A percentile compares a stretch with the other conserved stretches of the same genome.
phyloP scores from a whole-genome alignment of 169 alveolate genomes.

The Plasmodium berghei region DNA sequence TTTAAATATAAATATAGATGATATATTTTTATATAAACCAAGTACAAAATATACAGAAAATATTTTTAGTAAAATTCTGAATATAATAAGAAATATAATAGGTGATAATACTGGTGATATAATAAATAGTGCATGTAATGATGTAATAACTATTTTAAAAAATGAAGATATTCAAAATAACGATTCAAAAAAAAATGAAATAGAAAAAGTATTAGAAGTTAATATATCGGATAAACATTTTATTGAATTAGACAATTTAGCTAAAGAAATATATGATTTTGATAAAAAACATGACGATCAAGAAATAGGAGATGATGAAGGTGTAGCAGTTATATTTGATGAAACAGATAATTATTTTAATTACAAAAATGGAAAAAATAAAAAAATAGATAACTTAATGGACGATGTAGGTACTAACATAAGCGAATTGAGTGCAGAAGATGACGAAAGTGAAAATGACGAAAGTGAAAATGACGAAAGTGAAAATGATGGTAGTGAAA shows the following conservation, averaged over 20 bases:
- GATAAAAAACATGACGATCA: slow-evolving; percentile 79
- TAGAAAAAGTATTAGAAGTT: slow-evolving; percentile 85
- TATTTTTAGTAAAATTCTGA: slow-evolving; percentile 92
- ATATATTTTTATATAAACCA: slow-evolving; percentile 92
- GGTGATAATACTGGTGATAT: slow-evolving; percentile 95
- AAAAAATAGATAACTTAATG: slow-evolving; percentile 70
- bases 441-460: slow-evolving; percentile 79
- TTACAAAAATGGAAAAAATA: slow-evolving; percentile 47
- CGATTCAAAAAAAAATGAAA: slow-evolving; percentile 84
- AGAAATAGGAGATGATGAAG: slow-evolving; percentile 80
- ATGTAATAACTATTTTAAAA: slow-evolving; percentile 91
- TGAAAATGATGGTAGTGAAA: slow-evolving; percentile 73
- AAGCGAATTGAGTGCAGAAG: slow-evolving; percentile 73
- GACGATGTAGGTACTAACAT: slow-evolving; percentile 54
- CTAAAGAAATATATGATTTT: slow-evolving; percentile 79
- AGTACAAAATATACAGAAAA: slow-evolving; percentile 91
- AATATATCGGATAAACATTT: slow-evolving; percentile 51
- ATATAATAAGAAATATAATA: slow-evolving; percentile 88
- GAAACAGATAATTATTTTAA: slow-evolving; percentile 85
- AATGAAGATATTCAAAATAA: slow-evolving; percentile 85
- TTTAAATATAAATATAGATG: slow-evolving; percentile 88
- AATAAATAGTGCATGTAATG: slow-evolving; percentile 94
- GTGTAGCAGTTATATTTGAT: slow-evolving; percentile 86
- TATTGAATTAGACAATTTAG: slow-evolving; percentile 19
- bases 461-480: slow-evolving; percentile 54